phyloP scores from a whole-genome alignment of 129 eudicot genomes.

The Deinandra increscens region DNA sequence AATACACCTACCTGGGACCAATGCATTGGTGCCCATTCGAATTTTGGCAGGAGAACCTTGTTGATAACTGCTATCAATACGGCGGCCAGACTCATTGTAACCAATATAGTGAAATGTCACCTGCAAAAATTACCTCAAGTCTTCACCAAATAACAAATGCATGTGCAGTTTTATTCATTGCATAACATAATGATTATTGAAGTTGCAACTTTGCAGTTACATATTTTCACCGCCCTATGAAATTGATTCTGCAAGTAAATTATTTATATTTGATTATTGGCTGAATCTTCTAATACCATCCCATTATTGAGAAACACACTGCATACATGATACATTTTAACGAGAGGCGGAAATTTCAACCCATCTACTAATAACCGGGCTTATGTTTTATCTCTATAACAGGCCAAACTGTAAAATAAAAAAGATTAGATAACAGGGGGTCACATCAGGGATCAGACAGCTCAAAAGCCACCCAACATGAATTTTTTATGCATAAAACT shows the following conservation, averaged over 20 bases:
- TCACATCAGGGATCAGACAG: not conserved
- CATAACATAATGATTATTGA: not conserved
- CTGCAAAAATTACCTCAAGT: constrained; percentile 31
- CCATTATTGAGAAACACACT: not conserved
- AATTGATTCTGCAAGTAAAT: not conserved
- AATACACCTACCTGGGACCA: constrained; percentile 73
- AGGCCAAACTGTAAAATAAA: not conserved
- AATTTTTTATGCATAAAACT: not conserved
- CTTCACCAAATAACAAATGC: constrained; percentile 3
- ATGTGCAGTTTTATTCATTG: constrained; percentile 5
- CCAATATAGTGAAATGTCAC: constrained; percentile 91
- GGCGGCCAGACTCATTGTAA: constrained; percentile 94
- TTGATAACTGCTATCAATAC: constrained; percentile 93
- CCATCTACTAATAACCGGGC: not conserved
- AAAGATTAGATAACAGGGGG: too few species aligned
- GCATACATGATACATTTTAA: not conserved
- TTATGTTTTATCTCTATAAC: not conserved
- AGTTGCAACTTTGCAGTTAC: not conserved
- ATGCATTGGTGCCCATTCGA: constrained; percentile 89
- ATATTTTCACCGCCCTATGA: not conserved
- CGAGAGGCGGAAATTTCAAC: not conserved
- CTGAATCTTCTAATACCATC: not conserved
- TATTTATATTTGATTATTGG: not conserved
- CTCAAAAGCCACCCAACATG: not conserved
- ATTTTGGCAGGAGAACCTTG: constrained; percentile 95